Evolutionary conservation across 208 protist genomes (phyloP), one percentile per base, ranked within the genome.

Genomic region (Trypanosoma grayi): DNA sequence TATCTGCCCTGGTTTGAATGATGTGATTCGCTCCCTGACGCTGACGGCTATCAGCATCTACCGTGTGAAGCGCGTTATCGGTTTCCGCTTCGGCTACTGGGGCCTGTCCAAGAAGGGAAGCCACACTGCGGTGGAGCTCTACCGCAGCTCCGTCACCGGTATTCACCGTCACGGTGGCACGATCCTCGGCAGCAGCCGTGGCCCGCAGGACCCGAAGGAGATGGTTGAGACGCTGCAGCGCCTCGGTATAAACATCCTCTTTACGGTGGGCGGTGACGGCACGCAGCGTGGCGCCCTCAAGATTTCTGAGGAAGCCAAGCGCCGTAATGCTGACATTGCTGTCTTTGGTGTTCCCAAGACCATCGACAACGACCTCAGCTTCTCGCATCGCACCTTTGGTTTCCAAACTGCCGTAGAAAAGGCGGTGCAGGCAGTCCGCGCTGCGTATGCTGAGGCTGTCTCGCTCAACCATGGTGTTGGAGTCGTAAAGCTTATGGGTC

Each of bases 401-500:
- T 98, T 98, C 77, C 79, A 97, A 64, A 97, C 96, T 0, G 96
- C 96, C 30, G 94, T 98, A 31, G 93, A 97, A 59, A 74, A 93
- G 75, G 87, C 94, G 37, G 70, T 77, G 13, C 36, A 77, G 30
- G 93, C 93, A 22, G 87, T 98, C 43, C 81, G 88, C 36, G 84
- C 87, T 18, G 95, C 93, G 22, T 93, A 97, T 74, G 85, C 87
- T 13, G 94, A 98, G 79, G 92, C 94, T 16, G 70, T 80, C 39
- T 92, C 83, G 18, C 75, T 85, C 48, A 83, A 83, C 64, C 94
- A 97, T 75, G 94, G 93, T 65, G 78, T 98, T 34, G 91, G 93
- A 39, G 85, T 98, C 58, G 96, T 98, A 54, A 97, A 97, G 81
- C 78, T 98, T 20, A 98, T 98, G 96, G 96, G 96, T 16, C 83